phyloP scores from a whole-genome alignment of 179 eudicot genomes.

The Actinidia chinensis region DNA sequence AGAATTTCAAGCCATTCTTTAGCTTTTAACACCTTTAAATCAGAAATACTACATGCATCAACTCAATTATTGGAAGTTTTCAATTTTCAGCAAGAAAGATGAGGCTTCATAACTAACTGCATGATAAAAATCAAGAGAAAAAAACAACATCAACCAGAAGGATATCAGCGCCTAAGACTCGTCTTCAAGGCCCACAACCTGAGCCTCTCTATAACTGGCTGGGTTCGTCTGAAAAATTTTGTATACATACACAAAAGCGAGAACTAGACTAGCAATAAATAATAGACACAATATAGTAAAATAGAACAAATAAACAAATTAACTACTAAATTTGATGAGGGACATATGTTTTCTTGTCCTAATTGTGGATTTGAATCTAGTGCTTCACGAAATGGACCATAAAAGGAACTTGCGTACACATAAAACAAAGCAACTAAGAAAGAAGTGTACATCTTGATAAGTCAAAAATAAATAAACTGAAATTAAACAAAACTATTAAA shows the following conservation, averaged over 20 bases:
- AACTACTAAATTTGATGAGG: neutral
- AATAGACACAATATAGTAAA: neutral
- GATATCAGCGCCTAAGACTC: constrained; percentile 98
- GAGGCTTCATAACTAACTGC: neutral
- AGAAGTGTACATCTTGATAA: neutral
- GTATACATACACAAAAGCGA: constrained; percentile 17
- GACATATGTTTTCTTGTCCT: constrained; percentile 97
- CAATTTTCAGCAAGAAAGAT: neutral
- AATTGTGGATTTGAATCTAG: constrained; percentile 94
- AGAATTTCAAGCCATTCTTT: neutral
- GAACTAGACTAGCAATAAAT: too few species aligned
- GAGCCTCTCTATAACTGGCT: constrained; percentile 92
- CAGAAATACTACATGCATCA: constrained; percentile 55
- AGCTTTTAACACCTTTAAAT: neutral
- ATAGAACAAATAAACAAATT: neutral
- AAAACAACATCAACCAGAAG: constrained; percentile 60
- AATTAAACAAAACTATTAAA: neutral
- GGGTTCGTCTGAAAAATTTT: constrained; percentile 97
- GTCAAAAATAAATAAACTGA: neutral
- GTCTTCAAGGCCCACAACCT: constrained; percentile 73
- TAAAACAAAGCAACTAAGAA: neutral
- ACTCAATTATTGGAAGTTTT: neutral
- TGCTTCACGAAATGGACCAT: constrained; percentile 98
- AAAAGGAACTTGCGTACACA: constrained; percentile 93
- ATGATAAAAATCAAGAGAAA: neutral